A percentile compares a stretch with the other conserved stretches of the same genome.
Evolutionary conservation across 2,329 filamentous ascomycete genomes (phyloP).

Genomic region (Teratosphaeriaceae sp.): DNA sequence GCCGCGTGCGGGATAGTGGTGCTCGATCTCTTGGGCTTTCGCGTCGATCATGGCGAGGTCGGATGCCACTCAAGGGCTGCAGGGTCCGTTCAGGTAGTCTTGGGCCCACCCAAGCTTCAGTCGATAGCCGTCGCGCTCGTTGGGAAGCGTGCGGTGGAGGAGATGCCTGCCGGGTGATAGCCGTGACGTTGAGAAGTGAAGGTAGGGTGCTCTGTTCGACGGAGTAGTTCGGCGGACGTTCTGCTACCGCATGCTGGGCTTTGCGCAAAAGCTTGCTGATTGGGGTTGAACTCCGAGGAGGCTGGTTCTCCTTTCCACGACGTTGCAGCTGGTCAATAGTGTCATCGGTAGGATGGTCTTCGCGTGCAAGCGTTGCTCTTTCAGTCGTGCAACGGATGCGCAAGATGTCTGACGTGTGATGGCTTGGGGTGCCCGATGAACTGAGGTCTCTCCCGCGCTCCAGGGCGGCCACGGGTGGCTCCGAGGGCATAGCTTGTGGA

Average conservation of each 20-base stretch:
- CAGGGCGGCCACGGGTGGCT: not conserved
- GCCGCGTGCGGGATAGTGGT: too few species aligned
- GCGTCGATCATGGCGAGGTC: too few species aligned
- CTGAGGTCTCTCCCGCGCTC: not conserved
- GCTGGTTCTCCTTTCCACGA: conserved; percentile 13
- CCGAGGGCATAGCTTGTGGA: not conserved
- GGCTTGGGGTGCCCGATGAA: not conserved
- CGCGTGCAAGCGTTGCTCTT: not conserved
- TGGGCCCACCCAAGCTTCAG: too few species aligned
- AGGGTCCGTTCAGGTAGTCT: too few species aligned
- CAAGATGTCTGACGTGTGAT: conserved; percentile 21
- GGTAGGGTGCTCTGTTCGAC: not conserved
- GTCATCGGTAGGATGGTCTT: not conserved
- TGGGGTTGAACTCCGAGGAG: conserved; percentile 14
- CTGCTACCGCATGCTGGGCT: conserved; percentile 7
- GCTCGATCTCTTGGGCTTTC: too few species aligned
- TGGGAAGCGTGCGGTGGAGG: too few species aligned
- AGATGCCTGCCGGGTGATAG: too few species aligned
- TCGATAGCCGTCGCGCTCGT: too few species aligned
- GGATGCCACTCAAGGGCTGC: too few species aligned
- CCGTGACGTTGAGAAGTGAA: not conserved
- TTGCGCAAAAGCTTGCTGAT: conserved; percentile 15
- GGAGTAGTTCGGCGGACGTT: not conserved
- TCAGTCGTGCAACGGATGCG: conserved; percentile 5
- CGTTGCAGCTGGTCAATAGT: not conserved